Evolutionary conservation across 805 yeast species (phyloP).

Genomic region (Cyberlindnera amylophila): DNA sequence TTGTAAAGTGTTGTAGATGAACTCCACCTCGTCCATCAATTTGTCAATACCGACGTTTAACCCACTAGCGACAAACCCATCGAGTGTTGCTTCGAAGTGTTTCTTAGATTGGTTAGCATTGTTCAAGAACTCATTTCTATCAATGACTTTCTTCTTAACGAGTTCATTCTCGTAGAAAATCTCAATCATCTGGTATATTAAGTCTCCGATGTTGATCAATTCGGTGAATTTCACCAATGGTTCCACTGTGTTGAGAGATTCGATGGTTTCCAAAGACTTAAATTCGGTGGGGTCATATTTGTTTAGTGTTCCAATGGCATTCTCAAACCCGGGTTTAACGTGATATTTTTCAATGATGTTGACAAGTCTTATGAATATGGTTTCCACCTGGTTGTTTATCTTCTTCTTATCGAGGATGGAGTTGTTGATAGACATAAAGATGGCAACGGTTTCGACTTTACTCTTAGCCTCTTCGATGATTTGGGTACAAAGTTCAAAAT

Average conservation of each 20-base stretch:
- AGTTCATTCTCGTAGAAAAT: conserved; percentile 88
- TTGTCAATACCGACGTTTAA: conserved; percentile 89
- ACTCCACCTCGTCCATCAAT: conserved; percentile 74
- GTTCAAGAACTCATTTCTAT: conserved; percentile 74
- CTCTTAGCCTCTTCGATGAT: conserved; percentile 65
- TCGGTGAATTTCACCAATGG: conserved; percentile 87
- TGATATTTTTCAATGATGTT: conserved; percentile 66
- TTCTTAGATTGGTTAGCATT: conserved; percentile 77
- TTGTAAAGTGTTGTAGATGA: conserved; percentile 51
- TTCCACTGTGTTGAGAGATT: conserved; percentile 46
- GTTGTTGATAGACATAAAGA: conserved; percentile 31
- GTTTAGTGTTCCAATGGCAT: conserved; percentile 66
- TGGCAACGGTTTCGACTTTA: conserved; percentile 55
- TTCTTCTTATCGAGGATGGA: conserved; percentile 27
- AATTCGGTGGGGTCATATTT: conserved; percentile 61
- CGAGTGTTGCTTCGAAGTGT: conserved; percentile 74
- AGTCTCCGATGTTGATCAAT: conserved; percentile 86
- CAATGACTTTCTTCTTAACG: conserved; percentile 48
- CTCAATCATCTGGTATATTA: conserved; percentile 87
- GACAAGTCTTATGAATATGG: conserved; percentile 65
- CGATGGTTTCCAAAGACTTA: conserved; percentile 31
- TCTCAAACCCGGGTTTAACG: conserved; percentile 78
- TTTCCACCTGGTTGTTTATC: conserved; percentile 42
- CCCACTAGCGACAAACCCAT: conserved; percentile 89
- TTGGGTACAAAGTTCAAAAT: conserved; percentile 73